Evolutionary conservation across 495 filamentous ascomycete genomes (phyloP).

Genomic region (Tuber borchii): DNA sequence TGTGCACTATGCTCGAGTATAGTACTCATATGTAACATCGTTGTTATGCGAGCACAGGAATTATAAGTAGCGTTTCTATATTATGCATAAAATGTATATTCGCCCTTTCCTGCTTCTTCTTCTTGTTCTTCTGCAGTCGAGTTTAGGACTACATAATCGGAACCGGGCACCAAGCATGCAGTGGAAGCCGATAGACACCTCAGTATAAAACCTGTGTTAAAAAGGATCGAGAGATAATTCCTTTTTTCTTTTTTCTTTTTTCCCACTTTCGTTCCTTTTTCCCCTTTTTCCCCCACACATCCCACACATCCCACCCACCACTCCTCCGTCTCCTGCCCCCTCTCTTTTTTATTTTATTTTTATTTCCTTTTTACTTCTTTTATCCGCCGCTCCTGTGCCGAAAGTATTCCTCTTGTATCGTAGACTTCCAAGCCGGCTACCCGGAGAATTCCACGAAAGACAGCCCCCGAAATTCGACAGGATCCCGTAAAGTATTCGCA

Average conservation of each 20-base stretch:
- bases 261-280: not conserved
- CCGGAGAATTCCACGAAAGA: not conserved
- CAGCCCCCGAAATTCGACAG: not conserved
- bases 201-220: not conserved
- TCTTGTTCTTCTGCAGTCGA: not conserved
- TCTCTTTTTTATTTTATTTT: not conserved
- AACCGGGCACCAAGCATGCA: not conserved
- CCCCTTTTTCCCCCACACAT: not conserved
- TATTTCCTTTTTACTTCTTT: not conserved
- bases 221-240: not conserved
- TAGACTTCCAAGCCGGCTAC: not conserved
- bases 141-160: not conserved
- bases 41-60: not conserved
- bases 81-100: not conserved
- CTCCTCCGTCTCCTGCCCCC: not conserved
- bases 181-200: not conserved
- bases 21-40: not conserved
- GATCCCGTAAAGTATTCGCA: not conserved
- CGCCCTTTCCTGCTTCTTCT: not conserved
- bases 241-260: not conserved
- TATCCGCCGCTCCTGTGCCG: not conserved
- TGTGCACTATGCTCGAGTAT: not conserved
- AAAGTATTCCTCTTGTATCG: not conserved
- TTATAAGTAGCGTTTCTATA: not conserved
- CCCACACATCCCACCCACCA: not conserved